Base-by-base conservation (phyloP, 371 early-diverging fungal genomes). In the Mucor velutinosus region DNA sequence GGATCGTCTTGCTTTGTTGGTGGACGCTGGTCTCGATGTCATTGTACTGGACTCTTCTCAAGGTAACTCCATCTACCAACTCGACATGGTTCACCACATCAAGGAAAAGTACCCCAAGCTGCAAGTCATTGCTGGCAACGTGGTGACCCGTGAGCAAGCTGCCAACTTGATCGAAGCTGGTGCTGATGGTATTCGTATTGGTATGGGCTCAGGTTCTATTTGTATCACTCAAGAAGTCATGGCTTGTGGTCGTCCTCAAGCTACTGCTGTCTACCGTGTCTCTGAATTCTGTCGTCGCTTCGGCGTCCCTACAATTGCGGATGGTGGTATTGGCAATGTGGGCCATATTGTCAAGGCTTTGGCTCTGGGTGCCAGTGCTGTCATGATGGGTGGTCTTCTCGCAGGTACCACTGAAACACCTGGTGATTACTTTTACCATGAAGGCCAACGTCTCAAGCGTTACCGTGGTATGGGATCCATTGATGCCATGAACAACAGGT, bases 211-310 rank as follows among this genome's bases (percentile, higher is more conserved):
- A 67, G 98, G 98, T 10, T 93, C 93, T 32, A 98, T 98, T 78
- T 98, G 98, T 88, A 98, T 97, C 67, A 98, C 98, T 27, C 97
- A 98, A 76, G 97, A 97, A 83, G 96, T 97, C 72, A 97, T 97
- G 96, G 97, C 97, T 19, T 95, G 95, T 69, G 98, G 97, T 73
- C 91, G 97, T 70, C 97, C 97, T 51, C 97, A 97, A 76, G 98
- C 94, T 10, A 97, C 97, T 17, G 97, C 96, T 43, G 98, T 98
- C 51, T 96, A 87, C 85, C 91, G 91, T 76, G 97, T 98, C 17
- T 91, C 97, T 37, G 86, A 94, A 81, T 96, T 93, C 74, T 95
- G 96, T 53, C 84, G 90, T 74, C 85, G 90, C 76, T 97, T 94
- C 71, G 99, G 97, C 67, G 91, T 98, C 25, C 97, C 97, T 35